Percentiles rank a stretch among this genome's conserved stretches.
phyloP scores from a whole-genome alignment of 352 stramenopile species.

The Phytophthora ramorum region DNA sequence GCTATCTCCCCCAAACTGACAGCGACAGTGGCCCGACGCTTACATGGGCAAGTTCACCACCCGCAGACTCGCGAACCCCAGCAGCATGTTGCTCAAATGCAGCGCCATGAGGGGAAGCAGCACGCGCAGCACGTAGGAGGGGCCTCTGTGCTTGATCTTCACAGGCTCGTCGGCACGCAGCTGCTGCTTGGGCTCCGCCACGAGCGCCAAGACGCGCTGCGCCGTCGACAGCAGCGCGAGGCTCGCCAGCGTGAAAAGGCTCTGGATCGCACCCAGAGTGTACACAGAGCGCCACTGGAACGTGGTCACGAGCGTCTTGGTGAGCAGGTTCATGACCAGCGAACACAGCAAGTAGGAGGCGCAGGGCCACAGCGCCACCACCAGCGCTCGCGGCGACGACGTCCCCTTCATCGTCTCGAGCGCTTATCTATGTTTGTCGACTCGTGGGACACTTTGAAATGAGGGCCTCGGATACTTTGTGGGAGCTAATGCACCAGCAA shows the following conservation, averaged over 20 bases:
- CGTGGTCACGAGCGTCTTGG: slow-evolving; percentile 70
- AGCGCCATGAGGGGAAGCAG: slow-evolving; percentile 58
- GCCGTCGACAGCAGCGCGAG: slow-evolving; percentile 33
- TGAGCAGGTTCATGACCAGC: slow-evolving; percentile 81
- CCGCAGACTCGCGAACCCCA: slow-evolving; percentile 70
- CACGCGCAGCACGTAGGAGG: slow-evolving; percentile 40
- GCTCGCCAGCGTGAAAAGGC: slow-evolving; percentile 63
- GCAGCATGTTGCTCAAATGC: slow-evolving; percentile 68
- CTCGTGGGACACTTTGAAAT: slow-evolving; percentile 12
- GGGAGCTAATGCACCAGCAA: no score
- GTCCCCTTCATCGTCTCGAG: slow-evolving; percentile 10
- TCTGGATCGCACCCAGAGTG: slow-evolving; percentile 67
- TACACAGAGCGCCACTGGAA: slow-evolving; percentile 71
- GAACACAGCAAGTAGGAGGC: slow-evolving; percentile 72
- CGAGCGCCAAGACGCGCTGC: background rate
- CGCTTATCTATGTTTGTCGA: slow-evolving; percentile 25
- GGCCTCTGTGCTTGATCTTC: background rate
- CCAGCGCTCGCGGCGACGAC: slow-evolving; percentile 6
- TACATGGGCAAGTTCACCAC: slow-evolving; percentile 84
- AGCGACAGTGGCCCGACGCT: no score
- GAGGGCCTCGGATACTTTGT: no score
- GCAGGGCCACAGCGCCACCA: slow-evolving; percentile 64
- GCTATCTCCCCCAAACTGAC: background rate
- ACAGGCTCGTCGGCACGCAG: background rate
- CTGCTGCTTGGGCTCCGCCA: slow-evolving; percentile 6